Conservation (phyloP, 2,329 filamentous ascomycete genomes). For the Fusarium incarnatum region DNA sequence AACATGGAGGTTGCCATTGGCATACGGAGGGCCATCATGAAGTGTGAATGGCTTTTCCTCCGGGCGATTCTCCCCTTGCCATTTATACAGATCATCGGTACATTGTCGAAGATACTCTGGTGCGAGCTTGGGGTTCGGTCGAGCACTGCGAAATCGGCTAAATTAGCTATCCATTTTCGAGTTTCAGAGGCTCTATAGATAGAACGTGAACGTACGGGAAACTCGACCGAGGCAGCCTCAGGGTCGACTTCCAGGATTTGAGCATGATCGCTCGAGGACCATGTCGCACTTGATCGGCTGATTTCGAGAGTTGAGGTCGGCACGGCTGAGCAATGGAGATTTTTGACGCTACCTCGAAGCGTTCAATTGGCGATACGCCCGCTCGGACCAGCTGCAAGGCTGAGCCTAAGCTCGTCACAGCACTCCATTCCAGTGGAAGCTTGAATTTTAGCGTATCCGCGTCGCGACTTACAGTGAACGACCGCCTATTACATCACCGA, state of each 20-base stretch:
- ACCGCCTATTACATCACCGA: constrained; percentile 41
- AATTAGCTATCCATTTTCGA: constrained; percentile 32
- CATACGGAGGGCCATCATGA: constrained; percentile 97
- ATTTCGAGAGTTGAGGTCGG: constrained; percentile 9
- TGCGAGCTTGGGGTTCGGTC: constrained; percentile 62
- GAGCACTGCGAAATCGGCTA: constrained; percentile 56
- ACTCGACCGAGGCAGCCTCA: constrained; percentile 79
- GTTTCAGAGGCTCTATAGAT: not conserved
- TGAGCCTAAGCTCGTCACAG: constrained; percentile 22
- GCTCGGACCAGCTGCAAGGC: constrained; percentile 44
- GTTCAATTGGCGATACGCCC: constrained; percentile 30
- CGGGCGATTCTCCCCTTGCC: constrained; percentile 75
- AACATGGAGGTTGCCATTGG: constrained; percentile 90
- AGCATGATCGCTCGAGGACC: constrained; percentile 52
- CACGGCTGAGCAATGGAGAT: constrained; percentile 39
- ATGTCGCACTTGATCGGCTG: constrained; percentile 42
- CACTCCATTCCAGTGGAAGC: constrained; percentile 7
- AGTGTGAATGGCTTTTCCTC: constrained; percentile 76
- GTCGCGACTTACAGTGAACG: constrained; percentile 35
- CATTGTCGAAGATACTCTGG: constrained; percentile 77
- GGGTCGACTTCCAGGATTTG: constrained; percentile 78
- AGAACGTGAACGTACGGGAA: constrained; percentile 68
- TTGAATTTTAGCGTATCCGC: constrained; percentile 28
- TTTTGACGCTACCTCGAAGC: constrained; percentile 37
- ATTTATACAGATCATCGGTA: constrained; percentile 88